These are phyloP conservation scores for Hansenula sp. DNA, from an alignment of 1,139 yeast species.

Conservation along the genomic window DNA sequence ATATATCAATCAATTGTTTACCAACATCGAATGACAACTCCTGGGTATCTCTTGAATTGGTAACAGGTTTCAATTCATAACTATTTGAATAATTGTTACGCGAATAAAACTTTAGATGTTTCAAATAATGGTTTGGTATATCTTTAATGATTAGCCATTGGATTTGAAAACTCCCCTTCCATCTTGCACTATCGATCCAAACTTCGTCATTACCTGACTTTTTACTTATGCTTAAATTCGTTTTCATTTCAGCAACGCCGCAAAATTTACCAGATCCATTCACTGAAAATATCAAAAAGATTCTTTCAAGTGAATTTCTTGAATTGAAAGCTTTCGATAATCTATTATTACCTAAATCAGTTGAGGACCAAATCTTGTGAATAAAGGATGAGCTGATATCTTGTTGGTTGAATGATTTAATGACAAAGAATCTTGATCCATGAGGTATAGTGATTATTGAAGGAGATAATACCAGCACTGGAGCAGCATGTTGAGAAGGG, in stretches of 20 bases:
- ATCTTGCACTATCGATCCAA: conserved; percentile 45
- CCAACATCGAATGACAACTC: conserved; percentile 42
- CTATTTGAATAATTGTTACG: conserved; percentile 29
- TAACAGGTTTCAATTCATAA: conserved; percentile 45
- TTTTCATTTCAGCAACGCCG: conserved; percentile 57
- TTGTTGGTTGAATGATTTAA: conserved; percentile 46
- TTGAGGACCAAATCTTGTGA: conserved; percentile 56
- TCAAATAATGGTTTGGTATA: conserved; percentile 44
- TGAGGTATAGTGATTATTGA: conserved; percentile 22
- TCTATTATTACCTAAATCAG: conserved; percentile 52
- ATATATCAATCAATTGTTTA: conserved; percentile 43
- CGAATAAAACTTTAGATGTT: conserved; percentile 34
- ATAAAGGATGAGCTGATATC: conserved; percentile 48
- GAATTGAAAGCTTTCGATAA: conserved; percentile 36
- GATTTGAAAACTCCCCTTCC: conserved; percentile 50
- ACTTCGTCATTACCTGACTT: conserved; percentile 31
- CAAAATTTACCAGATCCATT: conserved; percentile 59
- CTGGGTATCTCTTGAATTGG: conserved; percentile 61
- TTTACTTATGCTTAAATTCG: conserved; percentile 25
- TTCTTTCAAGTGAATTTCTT: conserved; percentile 22
- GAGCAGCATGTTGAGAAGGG: background rate
- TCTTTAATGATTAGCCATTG: conserved; percentile 51
- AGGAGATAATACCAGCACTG: conserved; percentile 12
- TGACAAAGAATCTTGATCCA: conserved; percentile 46
- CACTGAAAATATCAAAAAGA: conserved; percentile 54